Base-by-base conservation (phyloP, 371 early-diverging fungal species). In the Actinomortierella ambigua region DNA sequence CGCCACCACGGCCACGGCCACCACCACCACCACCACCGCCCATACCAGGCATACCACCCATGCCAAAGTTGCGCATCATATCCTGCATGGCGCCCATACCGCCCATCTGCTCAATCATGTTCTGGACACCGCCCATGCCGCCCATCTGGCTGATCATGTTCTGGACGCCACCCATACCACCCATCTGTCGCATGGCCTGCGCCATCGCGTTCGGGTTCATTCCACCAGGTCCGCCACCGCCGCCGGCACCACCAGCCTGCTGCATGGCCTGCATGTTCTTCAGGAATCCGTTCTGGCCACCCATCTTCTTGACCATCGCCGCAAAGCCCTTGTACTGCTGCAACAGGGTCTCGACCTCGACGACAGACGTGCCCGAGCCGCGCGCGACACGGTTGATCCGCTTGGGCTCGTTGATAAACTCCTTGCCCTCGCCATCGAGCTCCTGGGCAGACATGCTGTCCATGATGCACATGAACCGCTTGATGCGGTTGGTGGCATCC, bases 361-460 rank as follows among this genome's bases (percentile, higher is more conserved):
- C 86, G 0, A 90, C 89, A 8, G 87, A 81, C 13, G 93, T 89
- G 7, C 99, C 99, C 7, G 93, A 89, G 15, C 99, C 99, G 40
- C 86, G 86, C 14, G 98, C 95, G 34, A 99, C 90, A 43, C 99
- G 90, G 7, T 85, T 55, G 24, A 99, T 77, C 40, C 99, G 82
- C 51, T 84, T 82, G 27, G 92, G 90, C 55, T 96, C 86, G 40
- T 85, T 81, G 17, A 81, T 79, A 79, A 99, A 99, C 8, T 89
- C 63, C 60, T 91, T 92, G 48, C 94, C 95, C 69, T 98, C 97
- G 51, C 95, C 89, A 67, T 93, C 94, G 27, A 99, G 81, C 79
- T 99, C 99, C 54, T 78, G 69, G 40, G 97, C 94, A 3, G 91
- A 97, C 98, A 99, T 96, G 65, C 95, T 94, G 77, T 99, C 99